These are phyloP conservation scores for Penicillium bialowiezense DNA, from an alignment of 495 filamentous ascomycete genomes.

Conservation along the genomic window DNA sequence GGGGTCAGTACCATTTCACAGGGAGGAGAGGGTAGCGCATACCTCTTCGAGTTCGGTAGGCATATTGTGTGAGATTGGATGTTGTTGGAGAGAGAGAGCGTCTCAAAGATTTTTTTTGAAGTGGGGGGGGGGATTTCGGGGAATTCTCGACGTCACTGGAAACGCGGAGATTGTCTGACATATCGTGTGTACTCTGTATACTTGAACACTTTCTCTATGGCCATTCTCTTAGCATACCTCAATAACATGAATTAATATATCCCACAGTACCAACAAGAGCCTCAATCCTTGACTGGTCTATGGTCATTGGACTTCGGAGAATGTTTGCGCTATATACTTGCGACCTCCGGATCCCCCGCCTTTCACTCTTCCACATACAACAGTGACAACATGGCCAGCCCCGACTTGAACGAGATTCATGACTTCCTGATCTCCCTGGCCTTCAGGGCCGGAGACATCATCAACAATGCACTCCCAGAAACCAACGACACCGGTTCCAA, in stretches of 20 bases:
- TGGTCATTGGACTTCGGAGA: no score
- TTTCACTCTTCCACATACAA: no score
- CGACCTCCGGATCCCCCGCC: no score
- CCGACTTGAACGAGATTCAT: constrained; percentile 75
- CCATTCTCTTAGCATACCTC: no score
- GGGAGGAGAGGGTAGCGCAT: background rate
- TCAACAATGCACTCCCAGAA: constrained; percentile 68
- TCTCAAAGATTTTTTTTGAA: no score
- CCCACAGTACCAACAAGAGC: no score
- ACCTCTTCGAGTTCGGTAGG: constrained; percentile 84
- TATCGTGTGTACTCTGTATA: background rate
- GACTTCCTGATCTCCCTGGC: constrained; percentile 75
- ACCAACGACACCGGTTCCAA: constrained; percentile 65
- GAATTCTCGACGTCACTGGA: constrained; percentile 18
- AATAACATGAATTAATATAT: no score
- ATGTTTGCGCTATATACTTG: no score
- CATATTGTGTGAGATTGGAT: constrained; percentile 46
- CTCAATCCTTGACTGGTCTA: no score
- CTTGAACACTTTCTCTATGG: background rate
- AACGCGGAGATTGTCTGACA: constrained; percentile 6
- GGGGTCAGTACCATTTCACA: background rate
- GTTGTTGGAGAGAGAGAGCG: no score
- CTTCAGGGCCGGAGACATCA: constrained; percentile 76
- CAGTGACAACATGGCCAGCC: constrained; percentile 14
- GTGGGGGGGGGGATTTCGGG: no score